Conservation (phyloP, 169 alveolate genomes). For the Babesia ovis region DNA sequence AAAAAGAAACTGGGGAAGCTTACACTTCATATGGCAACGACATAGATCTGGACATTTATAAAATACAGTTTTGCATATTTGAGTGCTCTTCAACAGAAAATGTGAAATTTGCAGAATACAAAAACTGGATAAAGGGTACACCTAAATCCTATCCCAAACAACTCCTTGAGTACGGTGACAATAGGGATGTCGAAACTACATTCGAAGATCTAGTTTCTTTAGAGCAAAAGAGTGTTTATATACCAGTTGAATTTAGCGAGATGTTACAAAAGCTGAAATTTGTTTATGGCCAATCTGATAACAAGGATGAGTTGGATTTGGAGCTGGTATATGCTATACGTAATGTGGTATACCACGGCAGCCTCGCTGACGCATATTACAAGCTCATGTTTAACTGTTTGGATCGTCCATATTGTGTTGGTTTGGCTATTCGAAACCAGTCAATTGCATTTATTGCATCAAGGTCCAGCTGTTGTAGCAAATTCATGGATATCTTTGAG, state of each 20-base stretch:
- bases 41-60: background rate
- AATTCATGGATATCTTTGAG: conserved; percentile 9
- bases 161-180: conserved; percentile 12
- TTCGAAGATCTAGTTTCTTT: background rate
- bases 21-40: background rate
- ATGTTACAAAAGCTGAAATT: background rate
- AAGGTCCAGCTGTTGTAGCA: background rate
- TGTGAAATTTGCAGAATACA: background rate
- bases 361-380: background rate
- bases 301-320: background rate
- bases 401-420: background rate
- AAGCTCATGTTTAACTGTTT: conserved; percentile 15
- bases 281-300: background rate
- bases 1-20: background rate
- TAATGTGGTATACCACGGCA: background rate
- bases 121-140: background rate
- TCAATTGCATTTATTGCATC: conserved; percentile 16
- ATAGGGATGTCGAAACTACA: background rate
- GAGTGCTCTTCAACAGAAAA: background rate
- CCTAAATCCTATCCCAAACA: conserved; percentile 13
- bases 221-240: background rate
- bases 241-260: background rate
- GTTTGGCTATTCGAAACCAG: background rate
- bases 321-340: conserved; percentile 17
- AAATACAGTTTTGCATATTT: background rate